Conservation (phyloP, 192 early-diverging fungal species). For the Borealophlyctis nickersoniae region DNA sequence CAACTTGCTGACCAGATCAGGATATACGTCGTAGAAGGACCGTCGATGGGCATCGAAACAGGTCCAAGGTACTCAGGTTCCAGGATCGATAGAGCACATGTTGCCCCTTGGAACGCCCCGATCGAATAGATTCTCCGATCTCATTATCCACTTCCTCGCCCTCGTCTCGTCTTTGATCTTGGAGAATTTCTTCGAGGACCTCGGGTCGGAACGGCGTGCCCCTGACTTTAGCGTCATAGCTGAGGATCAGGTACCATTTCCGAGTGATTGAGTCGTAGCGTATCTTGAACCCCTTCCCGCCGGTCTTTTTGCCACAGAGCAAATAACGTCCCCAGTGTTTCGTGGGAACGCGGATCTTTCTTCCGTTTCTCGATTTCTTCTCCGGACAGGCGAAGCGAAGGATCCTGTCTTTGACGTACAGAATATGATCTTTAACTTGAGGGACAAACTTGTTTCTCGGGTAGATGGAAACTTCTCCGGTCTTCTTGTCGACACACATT, state of each 20-base stretch:
- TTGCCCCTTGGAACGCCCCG: too few relatives aligned
- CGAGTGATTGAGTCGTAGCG: not conserved
- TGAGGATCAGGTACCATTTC: conserved; percentile 15
- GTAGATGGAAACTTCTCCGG: conserved; percentile 10
- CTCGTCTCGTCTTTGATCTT: not conserved
- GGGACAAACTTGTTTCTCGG: conserved; percentile 1
- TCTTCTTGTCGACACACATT: conserved; percentile 7
- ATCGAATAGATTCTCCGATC: not conserved
- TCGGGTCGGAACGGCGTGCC: conserved; percentile 5
- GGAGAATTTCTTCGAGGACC: conserved; percentile 5
- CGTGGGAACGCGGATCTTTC: conserved; percentile 2
- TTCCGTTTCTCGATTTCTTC: not conserved
- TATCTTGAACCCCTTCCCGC: conserved; percentile 8
- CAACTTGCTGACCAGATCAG: conserved; percentile 4
- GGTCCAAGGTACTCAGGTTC: conserved; percentile 3
- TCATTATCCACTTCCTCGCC: not conserved
- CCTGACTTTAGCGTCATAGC: conserved; percentile 4
- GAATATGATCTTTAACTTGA: not conserved
- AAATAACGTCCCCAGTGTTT: conserved; percentile 9
- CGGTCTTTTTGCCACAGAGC: not conserved
- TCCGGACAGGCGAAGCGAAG: conserved; percentile 5
- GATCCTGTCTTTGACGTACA: conserved; percentile 10
- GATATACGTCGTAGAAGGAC: conserved; percentile 9
- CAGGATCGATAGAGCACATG: conserved; percentile 17
- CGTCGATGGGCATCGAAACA: conserved; percentile 7